A percentile compares a stretch with the other conserved stretches of the same genome.
Evolutionary conservation across 495 filamentous ascomycete species (phyloP).

Genomic region (Daldinia caldariorum): DNA sequence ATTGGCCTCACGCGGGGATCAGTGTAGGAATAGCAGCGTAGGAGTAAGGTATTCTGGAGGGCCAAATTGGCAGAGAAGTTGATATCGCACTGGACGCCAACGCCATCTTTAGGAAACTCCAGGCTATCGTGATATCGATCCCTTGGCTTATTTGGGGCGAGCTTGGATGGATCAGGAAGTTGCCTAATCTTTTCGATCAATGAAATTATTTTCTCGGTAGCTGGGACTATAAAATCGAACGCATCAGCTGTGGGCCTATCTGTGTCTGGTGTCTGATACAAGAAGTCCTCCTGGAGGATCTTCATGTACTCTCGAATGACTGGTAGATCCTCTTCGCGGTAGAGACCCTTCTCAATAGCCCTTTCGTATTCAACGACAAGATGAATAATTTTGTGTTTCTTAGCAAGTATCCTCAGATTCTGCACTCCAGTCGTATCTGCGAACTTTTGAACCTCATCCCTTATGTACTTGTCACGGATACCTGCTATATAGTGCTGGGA

Average conservation of each 20-base stretch:
- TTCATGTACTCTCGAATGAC: conserved; percentile 55
- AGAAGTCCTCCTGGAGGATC: conserved; percentile 46
- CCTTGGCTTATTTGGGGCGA: conserved; percentile 60
- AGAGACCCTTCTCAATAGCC: conserved; percentile 55
- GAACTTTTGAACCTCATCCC: conserved; percentile 52
- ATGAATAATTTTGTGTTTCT: conserved; percentile 58
- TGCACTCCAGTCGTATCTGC: conserved; percentile 23
- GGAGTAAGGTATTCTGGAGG: conserved; percentile 78
- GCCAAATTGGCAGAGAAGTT: conserved; percentile 83
- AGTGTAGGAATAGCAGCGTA: conserved; percentile 78
- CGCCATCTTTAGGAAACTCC: conserved; percentile 73
- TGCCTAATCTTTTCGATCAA: conserved; percentile 49
- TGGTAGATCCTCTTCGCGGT: conserved; percentile 43
- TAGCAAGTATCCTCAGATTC: conserved; percentile 48
- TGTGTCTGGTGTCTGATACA: conserved; percentile 34
- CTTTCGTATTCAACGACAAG: conserved; percentile 59
- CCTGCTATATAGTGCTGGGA: conserved; percentile 58
- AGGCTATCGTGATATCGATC: conserved; percentile 65
- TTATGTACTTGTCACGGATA: conserved; percentile 51
- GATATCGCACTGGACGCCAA: conserved; percentile 83
- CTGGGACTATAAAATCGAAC: conserved; percentile 43
- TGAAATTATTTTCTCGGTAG: conserved; percentile 25
- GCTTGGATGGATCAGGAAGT: conserved; percentile 53
- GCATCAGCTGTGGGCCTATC: conserved; percentile 4
- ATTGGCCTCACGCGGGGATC: conserved; percentile 77